Base-by-base conservation (phyloP, 208 protist genomes). In the Hexamita inflata region DNA sequence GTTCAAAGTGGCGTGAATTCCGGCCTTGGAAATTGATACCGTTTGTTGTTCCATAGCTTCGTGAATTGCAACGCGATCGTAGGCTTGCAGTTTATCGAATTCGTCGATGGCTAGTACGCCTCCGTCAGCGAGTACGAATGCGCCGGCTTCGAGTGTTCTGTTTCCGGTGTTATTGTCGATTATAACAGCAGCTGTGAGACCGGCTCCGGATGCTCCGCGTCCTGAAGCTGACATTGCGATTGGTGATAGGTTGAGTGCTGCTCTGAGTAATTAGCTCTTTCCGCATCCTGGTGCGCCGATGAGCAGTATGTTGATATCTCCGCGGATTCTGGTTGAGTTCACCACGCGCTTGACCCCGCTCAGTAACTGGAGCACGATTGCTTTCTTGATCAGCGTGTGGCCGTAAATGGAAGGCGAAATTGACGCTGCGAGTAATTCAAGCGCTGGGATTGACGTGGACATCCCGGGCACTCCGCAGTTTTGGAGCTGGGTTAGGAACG, bases 31-130 rank as follows among this genome's bases (percentile, higher is more conserved):
- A 73, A 99, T 98, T 0, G 96, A 98, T 0, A 99, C 94, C 0
- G 94, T 98, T 82, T 99, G 95, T 84, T 99, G 96, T 84, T 99
- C 97, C 94, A 99, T 98, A 30, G 95, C 97, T 86, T 97, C 81
- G 60, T 90, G 85, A 53, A 89, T 86, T 19, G 88, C 82, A 28
- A 87, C 86, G 39, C 89, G 79, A 83, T 99, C 95, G 35, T 89
- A 82, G 49, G 92, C 84, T 57, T 80, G 85, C 38, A 70, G 98
- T 85, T 99, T 99, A 82, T 99, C 96, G 83, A 99, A 98, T 84
- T 99, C 96, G 84, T 99, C 96, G 68, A 99, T 95, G 83, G 93
- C 97, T 29, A 98, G 87, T 58, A 99, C 88, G 40, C 96, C 94
- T 40, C 93, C 82, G 82, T 99, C 96, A 0, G 94, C 95, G 9